Evolutionary conservation across 2,329 filamentous ascomycete genomes (phyloP).

Genomic region (Fusarium staphyleae): DNA sequence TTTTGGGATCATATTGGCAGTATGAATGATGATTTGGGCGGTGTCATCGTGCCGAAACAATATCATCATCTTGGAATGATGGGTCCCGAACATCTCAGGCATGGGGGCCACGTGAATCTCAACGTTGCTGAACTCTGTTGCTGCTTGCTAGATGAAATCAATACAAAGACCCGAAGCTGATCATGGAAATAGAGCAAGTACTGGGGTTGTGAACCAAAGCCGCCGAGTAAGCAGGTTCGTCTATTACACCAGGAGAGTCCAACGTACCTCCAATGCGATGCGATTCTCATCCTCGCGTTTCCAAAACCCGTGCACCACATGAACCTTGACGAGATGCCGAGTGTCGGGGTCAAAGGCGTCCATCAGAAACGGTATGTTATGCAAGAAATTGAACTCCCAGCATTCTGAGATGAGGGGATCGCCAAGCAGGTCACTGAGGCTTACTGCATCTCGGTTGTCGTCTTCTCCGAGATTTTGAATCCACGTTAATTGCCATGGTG

Average conservation of each 20-base stretch:
- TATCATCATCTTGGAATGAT: conserved; percentile 89
- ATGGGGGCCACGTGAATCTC: conserved; percentile 76
- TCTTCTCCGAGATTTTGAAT: conserved; percentile 68
- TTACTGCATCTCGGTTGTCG: conserved; percentile 71
- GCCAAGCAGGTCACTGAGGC: conserved; percentile 71
- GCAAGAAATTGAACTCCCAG: conserved; percentile 75
- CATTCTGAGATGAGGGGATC: conserved; percentile 76
- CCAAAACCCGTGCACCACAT: conserved; percentile 69
- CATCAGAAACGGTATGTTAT: conserved; percentile 66
- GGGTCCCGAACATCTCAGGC: conserved; percentile 85
- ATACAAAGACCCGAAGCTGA: not conserved
- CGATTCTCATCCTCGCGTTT: conserved; percentile 70
- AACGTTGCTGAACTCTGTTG: conserved; percentile 69
- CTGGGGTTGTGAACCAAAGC: not conserved
- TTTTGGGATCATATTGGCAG: conserved; percentile 86
- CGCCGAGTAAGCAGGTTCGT: too few relatives aligned
- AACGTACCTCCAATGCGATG: conserved; percentile 62
- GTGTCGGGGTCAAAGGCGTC: conserved; percentile 60
- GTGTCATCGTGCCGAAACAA: conserved; percentile 77
- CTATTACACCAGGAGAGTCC: not conserved
- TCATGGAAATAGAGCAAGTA: too few relatives aligned
- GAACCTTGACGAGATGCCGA: conserved; percentile 57
- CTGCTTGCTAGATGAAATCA: conserved; percentile 60
- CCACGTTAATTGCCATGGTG: conserved; percentile 75
- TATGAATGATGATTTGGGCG: conserved; percentile 84